Evolutionary conservation across 805 yeast genomes (phyloP), one percentile per base, ranked within the genome.

Genomic region (Starmerella sp.): DNA sequence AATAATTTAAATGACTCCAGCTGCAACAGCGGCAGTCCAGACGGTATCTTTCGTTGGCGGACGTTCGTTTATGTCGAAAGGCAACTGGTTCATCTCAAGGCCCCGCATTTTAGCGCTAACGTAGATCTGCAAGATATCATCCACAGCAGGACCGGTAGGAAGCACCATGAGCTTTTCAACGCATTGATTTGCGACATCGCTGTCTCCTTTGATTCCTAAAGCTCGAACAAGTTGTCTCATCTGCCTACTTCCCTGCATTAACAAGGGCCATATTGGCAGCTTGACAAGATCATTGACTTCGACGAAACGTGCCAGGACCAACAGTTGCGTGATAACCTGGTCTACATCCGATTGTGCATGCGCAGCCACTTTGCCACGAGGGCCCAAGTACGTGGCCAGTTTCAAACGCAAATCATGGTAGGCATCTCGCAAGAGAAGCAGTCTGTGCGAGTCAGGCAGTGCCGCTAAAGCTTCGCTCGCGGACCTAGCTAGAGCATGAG

Each of bases 21-120:
- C 63, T 2, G 63, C 62, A 6, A 55, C 59, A 5, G 65, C 65
- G 13, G 65, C 57, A 3, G 54, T 45, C 60, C 60, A 60, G 4
- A 48, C 48, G 4, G 36, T 3, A 7, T 54, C 60, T 5, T 53
- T 28, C 2, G 31, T 17, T 3, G 56, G 54, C 15, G 35, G 43
- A 1, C 30, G 8, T 7, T 47, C 57, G 17, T 52, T 48, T 5
- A 53, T 14, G 28, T 53, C 55, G 28, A 51, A 31, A 6, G 48
- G 49, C 4, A 48, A 15, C 34, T 15, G 30, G 1, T 28, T 47
- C 6, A 57, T n/a, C 13, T 53, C 56, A 29, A 57, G 9, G 28
- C 44, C 50, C 3, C 60, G 56, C 61, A 62, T 51, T 35, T 52
- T 43, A 1, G 63, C 62, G 9, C 59, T 53, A 6, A 51, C 53